Evolutionary conservation across 2,329 filamentous ascomycete species (phyloP).

Genomic region (Cladophialophora immunda): DNA sequence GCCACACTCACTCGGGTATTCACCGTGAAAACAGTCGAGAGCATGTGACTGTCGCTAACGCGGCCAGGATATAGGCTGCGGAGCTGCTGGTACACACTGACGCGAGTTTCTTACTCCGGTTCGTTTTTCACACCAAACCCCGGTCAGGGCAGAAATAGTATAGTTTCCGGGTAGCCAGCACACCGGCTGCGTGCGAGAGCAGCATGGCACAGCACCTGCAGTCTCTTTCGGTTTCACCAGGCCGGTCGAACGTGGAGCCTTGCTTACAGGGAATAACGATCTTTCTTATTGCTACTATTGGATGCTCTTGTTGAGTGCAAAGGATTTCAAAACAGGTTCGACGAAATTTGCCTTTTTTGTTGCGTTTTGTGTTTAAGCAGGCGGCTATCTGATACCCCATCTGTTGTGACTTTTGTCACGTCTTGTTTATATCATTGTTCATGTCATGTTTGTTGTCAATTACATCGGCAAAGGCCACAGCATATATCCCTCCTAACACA

Average conservation of each 20-base stretch:
- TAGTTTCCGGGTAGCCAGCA: neutral
- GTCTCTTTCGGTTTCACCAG: neutral
- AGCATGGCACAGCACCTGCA: neutral
- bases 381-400: slow-evolving; percentile 39
- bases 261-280: neutral
- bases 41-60: slow-evolving; percentile 30
- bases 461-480: neutral
- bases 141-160: neutral
- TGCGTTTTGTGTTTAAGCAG: slow-evolving; percentile 32
- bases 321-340: neutral
- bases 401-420: slow-evolving; percentile 42
- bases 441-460: neutral
- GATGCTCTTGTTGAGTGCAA: neutral
- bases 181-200: neutral
- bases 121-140: neutral
- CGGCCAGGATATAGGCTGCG: slow-evolving; percentile 26
- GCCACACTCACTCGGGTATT: slow-evolving; percentile 15
- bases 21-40: slow-evolving; percentile 27
- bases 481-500: neutral
- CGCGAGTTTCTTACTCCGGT: neutral
- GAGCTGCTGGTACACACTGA: neutral
- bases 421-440: slow-evolving; percentile 22
- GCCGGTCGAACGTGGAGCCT: too few relatives aligned
- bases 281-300: neutral
- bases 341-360: neutral